phyloP scores from a whole-genome alignment of 2,329 filamentous ascomycete genomes.

The Ceratocystis destructans region DNA sequence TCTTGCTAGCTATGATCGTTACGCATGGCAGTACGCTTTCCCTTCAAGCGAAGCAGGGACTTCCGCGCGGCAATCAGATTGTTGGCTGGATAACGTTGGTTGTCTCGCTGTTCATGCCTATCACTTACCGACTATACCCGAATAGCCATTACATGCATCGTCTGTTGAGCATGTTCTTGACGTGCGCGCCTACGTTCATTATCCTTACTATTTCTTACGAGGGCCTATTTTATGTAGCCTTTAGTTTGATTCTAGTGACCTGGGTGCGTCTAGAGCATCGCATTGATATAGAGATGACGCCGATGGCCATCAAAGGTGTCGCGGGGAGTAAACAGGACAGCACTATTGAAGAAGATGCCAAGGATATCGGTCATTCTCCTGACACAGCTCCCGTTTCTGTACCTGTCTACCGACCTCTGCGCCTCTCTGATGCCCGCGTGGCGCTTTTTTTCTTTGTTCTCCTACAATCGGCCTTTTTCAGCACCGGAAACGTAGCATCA shows the following conservation, averaged over 20 bases:
- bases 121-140: constrained; percentile 65
- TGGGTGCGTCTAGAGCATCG: constrained; percentile 90
- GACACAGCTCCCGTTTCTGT: constrained; percentile 7
- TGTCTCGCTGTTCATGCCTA: constrained; percentile 61
- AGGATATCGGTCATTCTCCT: constrained; percentile 16
- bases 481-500: constrained; percentile 89
- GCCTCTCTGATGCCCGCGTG: constrained; percentile 71
- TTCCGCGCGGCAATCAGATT: constrained; percentile 77
- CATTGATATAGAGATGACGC: constrained; percentile 6
- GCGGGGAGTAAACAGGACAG: not conserved
- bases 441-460: constrained; percentile 92
- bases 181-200: constrained; percentile 85
- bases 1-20: constrained; percentile 68
- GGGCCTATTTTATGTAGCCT: constrained; percentile 86
- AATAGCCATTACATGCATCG: constrained; percentile 85
- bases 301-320: not conserved
- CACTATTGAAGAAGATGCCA: constrained; percentile 20
- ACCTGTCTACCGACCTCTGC: constrained; percentile 47
- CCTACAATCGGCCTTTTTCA: constrained; percentile 91
- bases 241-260: constrained; percentile 64
- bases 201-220: constrained; percentile 97
- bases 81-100: constrained; percentile 73
- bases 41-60: constrained; percentile 67
- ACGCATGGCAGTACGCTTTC: constrained; percentile 77
- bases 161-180: constrained; percentile 75